phyloP scores from a whole-genome alignment of 1,139 yeast genomes.

The Nakaseomyces bracarensis region DNA sequence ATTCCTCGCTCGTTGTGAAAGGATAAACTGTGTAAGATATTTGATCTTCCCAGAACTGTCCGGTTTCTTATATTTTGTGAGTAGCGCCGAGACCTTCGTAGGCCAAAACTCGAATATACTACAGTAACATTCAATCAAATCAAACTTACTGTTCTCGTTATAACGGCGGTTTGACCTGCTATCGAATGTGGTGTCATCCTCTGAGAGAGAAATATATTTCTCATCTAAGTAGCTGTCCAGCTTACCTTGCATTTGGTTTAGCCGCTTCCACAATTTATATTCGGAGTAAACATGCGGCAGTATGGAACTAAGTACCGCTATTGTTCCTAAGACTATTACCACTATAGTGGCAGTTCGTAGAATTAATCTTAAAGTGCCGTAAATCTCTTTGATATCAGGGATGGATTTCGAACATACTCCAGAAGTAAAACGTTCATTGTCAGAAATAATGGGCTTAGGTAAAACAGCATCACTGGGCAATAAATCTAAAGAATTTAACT shows the following conservation, averaged over 20 bases:
- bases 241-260: constrained; percentile 28
- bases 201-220: constrained; percentile 9
- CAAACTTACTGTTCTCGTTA: not conserved
- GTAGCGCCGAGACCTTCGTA: not conserved
- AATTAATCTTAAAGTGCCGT: not conserved
- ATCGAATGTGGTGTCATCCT: constrained; percentile 6
- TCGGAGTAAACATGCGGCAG: constrained; percentile 41
- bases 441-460: too few species aligned
- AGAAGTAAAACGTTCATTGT: not conserved
- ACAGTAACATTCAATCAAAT: not conserved
- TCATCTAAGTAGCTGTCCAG: constrained; percentile 28
- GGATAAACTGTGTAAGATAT: not conserved
- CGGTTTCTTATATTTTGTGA: not conserved
- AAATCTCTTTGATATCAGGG: constrained; percentile 32
- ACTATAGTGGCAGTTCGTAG: constrained; percentile 29
- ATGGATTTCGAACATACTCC: constrained; percentile 23
- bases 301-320: constrained; percentile 36
- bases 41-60: too few species aligned
- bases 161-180: constrained; percentile 1
- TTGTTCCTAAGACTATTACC: constrained; percentile 36
- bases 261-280: constrained; percentile 43
- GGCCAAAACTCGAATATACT: not conserved
- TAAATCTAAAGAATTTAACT: constrained; percentile 18
- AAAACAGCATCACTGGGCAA: not conserved
- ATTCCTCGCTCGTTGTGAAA: not conserved